These are phyloP conservation scores for Immersiporthe knoxdaviesiana DNA, from an alignment of 2,329 filamentous ascomycete genomes.

Conservation along the genomic window DNA sequence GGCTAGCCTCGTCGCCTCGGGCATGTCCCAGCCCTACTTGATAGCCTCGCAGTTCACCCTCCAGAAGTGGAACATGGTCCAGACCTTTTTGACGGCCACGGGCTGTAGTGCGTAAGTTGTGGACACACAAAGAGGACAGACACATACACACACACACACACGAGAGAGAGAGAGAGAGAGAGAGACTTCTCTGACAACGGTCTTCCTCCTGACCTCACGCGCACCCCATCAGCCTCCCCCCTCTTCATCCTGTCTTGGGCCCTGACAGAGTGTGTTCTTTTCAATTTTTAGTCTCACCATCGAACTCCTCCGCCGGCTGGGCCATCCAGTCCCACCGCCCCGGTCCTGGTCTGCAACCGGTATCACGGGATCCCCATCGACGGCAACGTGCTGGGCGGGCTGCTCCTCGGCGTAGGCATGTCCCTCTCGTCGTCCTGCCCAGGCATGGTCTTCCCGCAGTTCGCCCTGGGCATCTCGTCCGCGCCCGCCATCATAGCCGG, in stretches of 20 bases:
- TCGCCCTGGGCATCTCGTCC: constrained; percentile 55
- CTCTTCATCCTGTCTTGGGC: not conserved
- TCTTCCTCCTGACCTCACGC: not conserved
- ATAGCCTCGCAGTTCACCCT: constrained; percentile 65
- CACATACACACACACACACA: not conserved
- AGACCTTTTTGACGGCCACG: constrained; percentile 65
- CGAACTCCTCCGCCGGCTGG: constrained; percentile 47
- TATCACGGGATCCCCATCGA: constrained; percentile 57
- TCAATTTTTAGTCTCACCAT: constrained; percentile 47
- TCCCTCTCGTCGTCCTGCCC: constrained; percentile 67
- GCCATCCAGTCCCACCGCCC: constrained; percentile 48
- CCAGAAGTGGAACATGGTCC: constrained; percentile 67
- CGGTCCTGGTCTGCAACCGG: constrained; percentile 56
- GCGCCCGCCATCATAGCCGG: constrained; percentile 59
- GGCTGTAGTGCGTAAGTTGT: constrained; percentile 63
- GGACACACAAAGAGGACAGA: not conserved
- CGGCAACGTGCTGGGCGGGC: constrained; percentile 67
- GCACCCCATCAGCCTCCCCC: not conserved
- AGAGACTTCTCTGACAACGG: not conserved
- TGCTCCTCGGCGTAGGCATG: constrained; percentile 68
- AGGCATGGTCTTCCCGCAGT: constrained; percentile 65
- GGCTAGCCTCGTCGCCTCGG: constrained; percentile 61
- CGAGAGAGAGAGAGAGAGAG: not conserved
- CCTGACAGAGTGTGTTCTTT: constrained; percentile 2
- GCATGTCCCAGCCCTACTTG: constrained; percentile 62